Base-by-base conservation (phyloP, 495 filamentous ascomycete species). In the Lasiosphaeriaceae sp. region DNA sequence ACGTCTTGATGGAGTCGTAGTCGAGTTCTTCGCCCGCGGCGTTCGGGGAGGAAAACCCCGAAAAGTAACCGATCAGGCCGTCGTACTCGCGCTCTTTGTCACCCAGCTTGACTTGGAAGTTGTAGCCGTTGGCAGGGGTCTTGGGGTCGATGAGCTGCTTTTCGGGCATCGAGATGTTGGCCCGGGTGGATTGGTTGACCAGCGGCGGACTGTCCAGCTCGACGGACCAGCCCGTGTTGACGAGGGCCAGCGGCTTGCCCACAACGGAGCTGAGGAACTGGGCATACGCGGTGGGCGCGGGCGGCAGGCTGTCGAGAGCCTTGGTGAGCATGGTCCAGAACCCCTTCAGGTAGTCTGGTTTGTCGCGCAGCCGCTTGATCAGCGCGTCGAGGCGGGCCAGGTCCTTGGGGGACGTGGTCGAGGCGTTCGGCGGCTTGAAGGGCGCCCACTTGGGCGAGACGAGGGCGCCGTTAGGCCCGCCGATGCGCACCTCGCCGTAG, bases 161-260 rank as follows among this genome's bases (percentile, higher is more conserved):
- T 4, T 39, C 31, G 22, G 24, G 49, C 9, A 35, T 20, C 16
- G 37, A 20, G 1, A 21, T 44, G 7, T 35, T 34, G 29, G 23
- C 3, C 4, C 26, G 9, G 9, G 58, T 61, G 9, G 59, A 52
- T n/a, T 66, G 54, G 17, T 55, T 66, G 2, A 34, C 49, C 3
- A 50, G 3, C 5, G 62, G 31, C 8, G 51, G 22, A 26, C 22
- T 47, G 16, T 66, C 68, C 0, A 83, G 65, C 62, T 83, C 80
- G 6, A 83, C 63, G 0, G 67, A 72, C 69, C 66, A 77, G 0
- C 73, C 79, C 43, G 64, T 62, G 47, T 80, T 76, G 21, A 73
- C 71, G 3, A 83, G 71, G 0, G 78, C 80, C 2, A 83, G 66
- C 0, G 80, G 80, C 51, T 65, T 68, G 2, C 80, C 79, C 19